Evolutionary conservation across 805 yeast species (phyloP).

Genomic region (Alloascoidea hylecoeti): DNA sequence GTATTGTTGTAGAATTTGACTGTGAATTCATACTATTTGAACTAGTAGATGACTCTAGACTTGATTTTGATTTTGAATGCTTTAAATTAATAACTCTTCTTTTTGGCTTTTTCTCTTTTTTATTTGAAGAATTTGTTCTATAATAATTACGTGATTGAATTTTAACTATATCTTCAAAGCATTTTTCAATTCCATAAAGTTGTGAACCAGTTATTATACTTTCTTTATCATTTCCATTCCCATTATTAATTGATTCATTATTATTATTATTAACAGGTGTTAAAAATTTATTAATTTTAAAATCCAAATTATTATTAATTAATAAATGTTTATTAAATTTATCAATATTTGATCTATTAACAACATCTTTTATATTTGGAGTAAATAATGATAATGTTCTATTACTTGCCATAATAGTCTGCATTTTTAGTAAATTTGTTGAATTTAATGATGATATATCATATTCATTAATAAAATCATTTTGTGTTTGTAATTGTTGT

Average conservation of each 20-base stretch:
- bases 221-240: no score
- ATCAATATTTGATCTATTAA: slow-evolving; percentile 39
- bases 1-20: no score
- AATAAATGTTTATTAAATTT: slow-evolving; percentile 13
- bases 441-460: slow-evolving; percentile 51
- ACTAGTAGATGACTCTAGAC: no score
- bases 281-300: background rate
- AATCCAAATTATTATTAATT: background rate
- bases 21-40: no score
- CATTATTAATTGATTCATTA: no score
- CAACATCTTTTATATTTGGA: slow-evolving; percentile 39
- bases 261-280: no score
- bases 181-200: background rate
- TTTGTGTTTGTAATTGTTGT: slow-evolving; percentile 20
- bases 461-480: slow-evolving; percentile 38
- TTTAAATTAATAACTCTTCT: background rate
- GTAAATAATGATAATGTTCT: slow-evolving; percentile 67
- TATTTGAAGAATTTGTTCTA: background rate
- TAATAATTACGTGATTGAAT: background rate
- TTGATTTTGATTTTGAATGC: background rate
- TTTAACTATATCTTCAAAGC: background rate
- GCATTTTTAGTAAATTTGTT: slow-evolving; percentile 51
- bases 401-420: slow-evolving; percentile 58
- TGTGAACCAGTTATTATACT: background rate
- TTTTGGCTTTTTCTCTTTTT: background rate